These are phyloP conservation scores for Chalciporus sp. DNA, from an alignment of 1,284 basidiomycete species.

Conservation along the genomic window DNA sequence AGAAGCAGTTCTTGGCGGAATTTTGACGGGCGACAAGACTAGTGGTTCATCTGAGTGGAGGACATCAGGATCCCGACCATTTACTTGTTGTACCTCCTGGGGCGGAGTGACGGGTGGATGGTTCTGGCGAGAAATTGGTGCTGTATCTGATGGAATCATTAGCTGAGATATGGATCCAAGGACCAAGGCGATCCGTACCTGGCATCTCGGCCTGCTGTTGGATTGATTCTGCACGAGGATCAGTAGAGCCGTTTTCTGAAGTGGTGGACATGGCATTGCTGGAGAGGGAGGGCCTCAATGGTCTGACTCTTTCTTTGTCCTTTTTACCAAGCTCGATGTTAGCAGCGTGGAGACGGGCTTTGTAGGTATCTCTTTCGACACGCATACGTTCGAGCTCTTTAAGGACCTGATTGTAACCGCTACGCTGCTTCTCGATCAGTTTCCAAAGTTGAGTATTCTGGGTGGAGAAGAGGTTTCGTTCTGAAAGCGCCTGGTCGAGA, in stretches of 20 bases:
- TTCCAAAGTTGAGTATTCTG: slow-evolving; percentile 93
- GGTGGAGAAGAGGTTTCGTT: slow-evolving; percentile 74
- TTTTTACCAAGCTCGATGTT: slow-evolving; percentile 29
- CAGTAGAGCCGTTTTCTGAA: slow-evolving; percentile 17
- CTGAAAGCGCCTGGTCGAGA: slow-evolving; percentile 71
- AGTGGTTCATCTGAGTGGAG: slow-evolving; percentile 24
- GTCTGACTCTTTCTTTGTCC: slow-evolving; percentile 34
- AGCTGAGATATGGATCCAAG: slow-evolving; percentile 13
- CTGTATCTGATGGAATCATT: slow-evolving; percentile 19
- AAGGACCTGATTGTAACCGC: slow-evolving; percentile 69
- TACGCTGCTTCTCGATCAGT: slow-evolving; percentile 84
- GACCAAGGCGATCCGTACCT: slow-evolving; percentile 41
- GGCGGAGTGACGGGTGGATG: slow-evolving; percentile 36
- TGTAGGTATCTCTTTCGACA: slow-evolving; percentile 74
- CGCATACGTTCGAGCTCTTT: slow-evolving; percentile 83
- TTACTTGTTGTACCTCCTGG: slow-evolving; percentile 44
- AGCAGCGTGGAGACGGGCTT: slow-evolving; percentile 47
- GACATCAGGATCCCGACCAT: slow-evolving; percentile 31
- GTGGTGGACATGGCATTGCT: slow-evolving; percentile 26
- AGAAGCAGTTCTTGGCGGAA: slow-evolving; percentile 45
- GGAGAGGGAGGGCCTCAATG: slow-evolving; percentile 26
- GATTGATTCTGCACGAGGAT: slow-evolving; percentile 36
- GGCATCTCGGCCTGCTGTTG: slow-evolving; percentile 56
- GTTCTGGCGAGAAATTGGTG: slow-evolving; percentile 25
- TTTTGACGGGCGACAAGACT: slow-evolving; percentile 41